A percentile compares a stretch with the other conserved stretches of the same genome.
Conservation (phyloP, 192 early-diverging fungal genomes). For the Coemansia sp. region DNA sequence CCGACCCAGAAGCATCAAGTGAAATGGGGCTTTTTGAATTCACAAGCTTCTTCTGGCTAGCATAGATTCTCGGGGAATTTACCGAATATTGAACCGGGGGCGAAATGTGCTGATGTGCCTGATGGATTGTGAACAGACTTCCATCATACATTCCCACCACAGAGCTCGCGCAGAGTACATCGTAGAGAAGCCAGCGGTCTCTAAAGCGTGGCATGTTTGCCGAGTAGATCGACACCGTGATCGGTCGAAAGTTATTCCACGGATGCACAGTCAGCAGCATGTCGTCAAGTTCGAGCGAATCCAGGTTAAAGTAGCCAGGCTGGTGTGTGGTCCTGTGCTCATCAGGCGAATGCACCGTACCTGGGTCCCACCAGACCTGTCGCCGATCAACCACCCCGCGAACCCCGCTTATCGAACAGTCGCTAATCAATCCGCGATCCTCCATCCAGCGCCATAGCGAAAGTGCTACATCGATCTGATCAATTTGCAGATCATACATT, state of each 20-base stretch:
- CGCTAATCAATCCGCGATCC: conserved; percentile 78
- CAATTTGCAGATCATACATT: conserved; percentile 80
- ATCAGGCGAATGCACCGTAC: conserved; percentile 59
- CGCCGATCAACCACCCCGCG: conserved; percentile 84
- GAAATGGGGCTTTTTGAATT: neutral
- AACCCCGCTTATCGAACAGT: conserved; percentile 80
- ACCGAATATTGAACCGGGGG: neutral
- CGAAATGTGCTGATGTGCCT: conserved; percentile 68
- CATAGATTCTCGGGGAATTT: neutral
- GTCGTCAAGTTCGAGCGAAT: conserved; percentile 79
- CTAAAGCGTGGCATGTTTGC: conserved; percentile 80
- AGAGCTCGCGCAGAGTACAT: conserved; percentile 81
- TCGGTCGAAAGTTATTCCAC: conserved; percentile 80
- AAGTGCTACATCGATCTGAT: conserved; percentile 79
- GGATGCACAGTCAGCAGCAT: conserved; percentile 78
- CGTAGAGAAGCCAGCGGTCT: conserved; percentile 91
- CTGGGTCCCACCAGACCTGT: conserved; percentile 74
- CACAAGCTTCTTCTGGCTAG: neutral
- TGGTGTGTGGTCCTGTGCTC: conserved; percentile 62
- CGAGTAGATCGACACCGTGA: conserved; percentile 81
- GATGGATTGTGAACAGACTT: conserved; percentile 90
- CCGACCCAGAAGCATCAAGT: too few relatives aligned
- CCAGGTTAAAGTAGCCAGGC: conserved; percentile 83
- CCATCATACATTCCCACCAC: conserved; percentile 93
- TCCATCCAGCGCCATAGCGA: conserved; percentile 89